Evolutionary conservation across 805 yeast species (phyloP), one percentile per base, ranked within the genome.

Genomic region (Kodamaea lidongshanica): DNA sequence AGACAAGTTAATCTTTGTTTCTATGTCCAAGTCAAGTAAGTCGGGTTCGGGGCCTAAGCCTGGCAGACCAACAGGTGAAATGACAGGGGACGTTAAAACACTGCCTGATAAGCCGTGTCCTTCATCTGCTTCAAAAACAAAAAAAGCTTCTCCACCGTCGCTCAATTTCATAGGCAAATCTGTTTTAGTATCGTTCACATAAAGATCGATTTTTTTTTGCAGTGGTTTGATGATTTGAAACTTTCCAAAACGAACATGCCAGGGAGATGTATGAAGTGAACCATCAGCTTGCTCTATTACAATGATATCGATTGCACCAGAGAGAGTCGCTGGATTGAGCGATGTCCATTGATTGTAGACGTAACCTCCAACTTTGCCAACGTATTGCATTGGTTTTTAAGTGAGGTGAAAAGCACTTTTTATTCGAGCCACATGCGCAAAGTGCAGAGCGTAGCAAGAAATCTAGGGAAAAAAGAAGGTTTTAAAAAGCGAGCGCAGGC

Each of bases 281-380:
- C 84, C 89, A 50, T 80, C 77, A 8, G 83, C 82, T 50, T 85
- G 94, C 57, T 89, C 95, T 8, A 92, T 80, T 7, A 88, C 97
- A 23, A 92, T 85, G 32, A 92, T 87, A 56, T 92, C 98, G 54
- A 92, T 92, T 12, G 97, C 98, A 4, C 98, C 98, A 12, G 94
- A 79, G 11, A 92, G 69, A 0, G 98, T 92, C 1, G 97, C 86
- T 3, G 98, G 98, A 48, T 92, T 92, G 42, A 92, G 76, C 16
- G 96, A 85, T 42, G 87, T 86, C 97, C 96, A 89, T 28, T 96
- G 92, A 55, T 87, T 87, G 35, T 95, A 88, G 6, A 92, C 95
- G 20, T 94, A 81, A 18, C 86, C 96, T 37, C 94, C 79, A 12
- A 95, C 96, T 50, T 94, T 73, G 11, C 95, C 96, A 41, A 89